Conservation (phyloP, 768 basidiomycete species). For the Floccularia luteovirens region DNA sequence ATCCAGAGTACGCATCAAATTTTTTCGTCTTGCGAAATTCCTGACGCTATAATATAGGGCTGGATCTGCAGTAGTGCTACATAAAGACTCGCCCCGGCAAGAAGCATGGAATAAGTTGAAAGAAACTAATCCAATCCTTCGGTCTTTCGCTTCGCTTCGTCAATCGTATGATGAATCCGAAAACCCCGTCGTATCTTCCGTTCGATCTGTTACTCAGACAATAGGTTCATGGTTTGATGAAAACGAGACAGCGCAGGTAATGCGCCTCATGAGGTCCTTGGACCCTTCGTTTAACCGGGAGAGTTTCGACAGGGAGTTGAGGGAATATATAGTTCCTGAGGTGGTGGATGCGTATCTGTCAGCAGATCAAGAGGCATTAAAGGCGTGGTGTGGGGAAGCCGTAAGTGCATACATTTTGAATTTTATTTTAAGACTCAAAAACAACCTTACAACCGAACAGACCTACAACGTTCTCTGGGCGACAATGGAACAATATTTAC, state of each 20-base stretch:
- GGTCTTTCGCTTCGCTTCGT: constrained; percentile 46
- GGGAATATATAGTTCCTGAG: constrained; percentile 97
- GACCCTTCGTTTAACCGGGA: constrained; percentile 88
- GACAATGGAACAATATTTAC: constrained; percentile 90
- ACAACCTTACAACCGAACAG: constrained; percentile 25
- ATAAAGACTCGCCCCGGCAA: constrained; percentile 73
- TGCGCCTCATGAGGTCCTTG: constrained; percentile 76
- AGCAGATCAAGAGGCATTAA: constrained; percentile 81
- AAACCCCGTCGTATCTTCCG: constrained; percentile 73
- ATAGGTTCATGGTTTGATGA: constrained; percentile 93
- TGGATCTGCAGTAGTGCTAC: constrained; percentile 76
- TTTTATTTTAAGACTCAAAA: not conserved
- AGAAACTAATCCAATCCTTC: constrained; percentile 72
- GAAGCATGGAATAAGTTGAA: constrained; percentile 79
- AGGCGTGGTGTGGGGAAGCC: constrained; percentile 92
- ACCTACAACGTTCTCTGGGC: constrained; percentile 99
- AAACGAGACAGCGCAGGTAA: constrained; percentile 96
- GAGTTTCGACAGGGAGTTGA: constrained; percentile 77
- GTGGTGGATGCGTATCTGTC: constrained; percentile 93
- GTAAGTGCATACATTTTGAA: constrained; percentile 39
- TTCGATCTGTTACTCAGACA: constrained; percentile 79
- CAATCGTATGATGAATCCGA: constrained; percentile 89
- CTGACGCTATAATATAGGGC: constrained; percentile 62
- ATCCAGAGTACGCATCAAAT: constrained; percentile 83
- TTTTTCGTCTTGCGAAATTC: too few species aligned